A percentile compares a stretch with the other conserved stretches of the same genome.
Evolutionary conservation across 2,329 filamentous ascomycete species (phyloP).

Genomic region (Gaeumannomyces tritici): DNA sequence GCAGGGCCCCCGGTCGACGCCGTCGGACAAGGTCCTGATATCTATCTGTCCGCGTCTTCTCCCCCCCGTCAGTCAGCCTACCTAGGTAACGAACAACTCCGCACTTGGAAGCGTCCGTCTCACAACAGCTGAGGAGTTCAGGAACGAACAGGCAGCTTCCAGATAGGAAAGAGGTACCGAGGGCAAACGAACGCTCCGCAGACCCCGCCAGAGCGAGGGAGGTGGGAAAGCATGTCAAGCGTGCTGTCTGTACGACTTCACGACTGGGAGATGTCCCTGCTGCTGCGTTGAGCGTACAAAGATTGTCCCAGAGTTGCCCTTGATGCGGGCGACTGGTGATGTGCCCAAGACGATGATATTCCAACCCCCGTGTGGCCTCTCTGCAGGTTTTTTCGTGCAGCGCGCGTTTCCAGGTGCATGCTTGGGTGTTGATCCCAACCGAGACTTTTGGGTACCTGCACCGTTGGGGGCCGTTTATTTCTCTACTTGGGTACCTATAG

Average conservation of each 20-base stretch:
- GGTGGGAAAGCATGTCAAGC: neutral
- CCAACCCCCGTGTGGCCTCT: neutral
- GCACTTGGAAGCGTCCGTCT: too few relatives aligned
- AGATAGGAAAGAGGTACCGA: neutral
- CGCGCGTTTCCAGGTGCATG: too few relatives aligned
- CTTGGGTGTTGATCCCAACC: too few relatives aligned
- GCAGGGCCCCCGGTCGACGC: slow-evolving; percentile 72
- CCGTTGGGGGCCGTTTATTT: too few relatives aligned
- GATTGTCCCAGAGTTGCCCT: neutral
- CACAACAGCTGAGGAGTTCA: too few relatives aligned
- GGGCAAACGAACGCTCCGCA: neutral
- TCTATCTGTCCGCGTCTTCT: too few relatives aligned
- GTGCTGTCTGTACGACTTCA: neutral
- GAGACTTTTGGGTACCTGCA: neutral
- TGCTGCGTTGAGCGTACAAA: neutral
- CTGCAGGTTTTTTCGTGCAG: neutral
- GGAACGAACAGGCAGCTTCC: too few relatives aligned
- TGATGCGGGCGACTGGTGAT: neutral
- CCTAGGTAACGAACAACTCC: too few relatives aligned
- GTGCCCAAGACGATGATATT: neutral
- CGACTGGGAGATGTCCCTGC: neutral
- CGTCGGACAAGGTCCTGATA: slow-evolving; percentile 72
- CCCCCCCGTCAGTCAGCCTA: too few relatives aligned
- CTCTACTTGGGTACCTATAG: too few relatives aligned
- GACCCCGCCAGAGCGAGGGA: neutral